Base-by-base conservation (phyloP, 768 basidiomycete genomes). In the Mycena polygramma region DNA sequence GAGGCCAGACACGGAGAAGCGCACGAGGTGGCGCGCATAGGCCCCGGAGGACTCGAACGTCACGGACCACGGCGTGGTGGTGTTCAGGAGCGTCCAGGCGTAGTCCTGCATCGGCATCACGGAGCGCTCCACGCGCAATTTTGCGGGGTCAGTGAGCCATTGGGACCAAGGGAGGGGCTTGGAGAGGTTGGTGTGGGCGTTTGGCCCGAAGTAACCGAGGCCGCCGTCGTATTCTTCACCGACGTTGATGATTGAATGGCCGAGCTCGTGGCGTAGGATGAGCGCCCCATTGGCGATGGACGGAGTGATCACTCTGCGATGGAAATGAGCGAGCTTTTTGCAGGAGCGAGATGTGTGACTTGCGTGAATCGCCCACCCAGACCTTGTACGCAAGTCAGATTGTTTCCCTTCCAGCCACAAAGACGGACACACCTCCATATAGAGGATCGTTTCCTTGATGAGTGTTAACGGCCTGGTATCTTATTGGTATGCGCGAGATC, bases 201-300 rank as follows among this genome's bases (percentile, higher is more conserved):
- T 93, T 43, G 85, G 83, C 19, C 93, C 93, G 73, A 86, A 92
- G 78, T 94, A 95, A 4, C 83, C 90, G 69, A 79, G 89, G 6
- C 92, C 93, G 15, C 93, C 93, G 72, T 94, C 94, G 75, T 95
- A 94, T 80, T 66, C 65, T 79, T 94, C 94, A 6, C 94, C 94
- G 22, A 93, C 90, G 9, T 88, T 81, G 73, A 94, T 92, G 57
- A 94, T 88, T 26, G 92, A 93, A 79, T 95, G 93, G 0, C 93
- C 93, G 1, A 94, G 87, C 78, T 94, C 93, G 74, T 94, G 93
- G 8, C 92, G 87, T 37, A 94, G 85, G 8, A 94, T 92, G 22
- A 92, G 85, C 20, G 92, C 87, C 0, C 93, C 93, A 63, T 94
- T 95, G 15, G 89, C 84, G 22, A 88, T 78, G 1, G 93, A 94